A percentile compares a stretch with the other conserved stretches of the same genome.
These are phyloP conservation scores for Cordyceps cicadae DNA, from an alignment of 2,329 filamentous ascomycete genomes.

Conservation along the genomic window DNA sequence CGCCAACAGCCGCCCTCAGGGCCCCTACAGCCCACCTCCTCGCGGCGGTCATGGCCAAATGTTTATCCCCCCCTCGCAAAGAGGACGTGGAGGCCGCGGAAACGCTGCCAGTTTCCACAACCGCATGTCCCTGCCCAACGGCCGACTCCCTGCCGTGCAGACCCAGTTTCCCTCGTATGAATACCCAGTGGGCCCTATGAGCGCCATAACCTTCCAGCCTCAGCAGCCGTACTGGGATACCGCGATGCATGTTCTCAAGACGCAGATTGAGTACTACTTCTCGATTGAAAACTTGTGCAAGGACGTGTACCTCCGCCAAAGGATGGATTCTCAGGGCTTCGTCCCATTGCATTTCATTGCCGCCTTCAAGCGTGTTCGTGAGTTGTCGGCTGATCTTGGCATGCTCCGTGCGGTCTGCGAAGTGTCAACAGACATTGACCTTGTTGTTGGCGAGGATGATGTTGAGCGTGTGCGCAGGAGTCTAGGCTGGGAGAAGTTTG, in stretches of 20 bases:
- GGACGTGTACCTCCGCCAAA: conserved; percentile 76
- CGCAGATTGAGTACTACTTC: conserved; percentile 84
- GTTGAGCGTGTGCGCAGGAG: conserved; percentile 68
- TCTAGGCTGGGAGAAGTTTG: conserved; percentile 72
- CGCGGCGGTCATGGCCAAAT: conserved; percentile 29
- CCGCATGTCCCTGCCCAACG: conserved; percentile 33
- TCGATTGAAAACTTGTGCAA: conserved; percentile 93
- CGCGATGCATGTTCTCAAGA: conserved; percentile 34
- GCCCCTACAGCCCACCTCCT: conserved; percentile 37
- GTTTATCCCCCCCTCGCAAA: conserved; percentile 25
- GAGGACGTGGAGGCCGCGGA: conserved; percentile 24
- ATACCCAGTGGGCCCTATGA: conserved; percentile 33
- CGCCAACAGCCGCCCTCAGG: conserved; percentile 25
- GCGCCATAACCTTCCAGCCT: conserved; percentile 26
- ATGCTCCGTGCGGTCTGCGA: conserved; percentile 68
- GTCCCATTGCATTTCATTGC: conserved; percentile 73
- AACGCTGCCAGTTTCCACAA: conserved; percentile 28
- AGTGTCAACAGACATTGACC: conserved; percentile 65
- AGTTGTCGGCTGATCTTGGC: conserved; percentile 50
- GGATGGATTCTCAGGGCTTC: conserved; percentile 95
- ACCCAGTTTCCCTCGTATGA: conserved; percentile 30
- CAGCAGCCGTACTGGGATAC: conserved; percentile 48
- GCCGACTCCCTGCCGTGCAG: conserved; percentile 30
- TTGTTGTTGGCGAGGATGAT: conserved; percentile 65
- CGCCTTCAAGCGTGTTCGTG: conserved; percentile 66